Evolutionary conservation across 73 alveolate genomes (phyloP).

Genomic region (Blepharisma japonicum): DNA sequence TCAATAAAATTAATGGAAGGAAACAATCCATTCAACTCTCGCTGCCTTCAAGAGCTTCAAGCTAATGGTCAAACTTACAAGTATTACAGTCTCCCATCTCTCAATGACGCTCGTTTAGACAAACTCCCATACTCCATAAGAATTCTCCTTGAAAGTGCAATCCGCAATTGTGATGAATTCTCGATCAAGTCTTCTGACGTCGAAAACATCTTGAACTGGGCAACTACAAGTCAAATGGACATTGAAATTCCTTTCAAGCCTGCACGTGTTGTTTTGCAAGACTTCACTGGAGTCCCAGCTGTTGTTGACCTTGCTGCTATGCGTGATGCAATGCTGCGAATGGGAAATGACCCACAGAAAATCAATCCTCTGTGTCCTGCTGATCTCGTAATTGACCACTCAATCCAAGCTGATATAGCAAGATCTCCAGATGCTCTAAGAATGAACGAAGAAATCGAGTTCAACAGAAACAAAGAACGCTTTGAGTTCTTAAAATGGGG

Average conservation of each 20-base stretch:
- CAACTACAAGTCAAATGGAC: conserved; percentile 37
- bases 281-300: conserved; percentile 94
- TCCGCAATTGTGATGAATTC: conserved; percentile 81
- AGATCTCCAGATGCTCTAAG: conserved; percentile 69
- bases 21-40: conserved; percentile 22
- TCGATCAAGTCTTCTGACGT: conserved; percentile 68
- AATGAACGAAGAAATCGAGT: conserved; percentile 75
- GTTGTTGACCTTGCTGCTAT: conserved; percentile 90
- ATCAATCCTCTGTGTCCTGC: conserved; percentile 90
- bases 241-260: conserved; percentile 90
- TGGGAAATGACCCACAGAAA: conserved; percentile 72
- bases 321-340: conserved; percentile 88
- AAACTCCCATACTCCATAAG: conserved; percentile 68
- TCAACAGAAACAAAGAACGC: conserved; percentile 75
- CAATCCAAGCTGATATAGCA: conserved; percentile 79
- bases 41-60: background rate
- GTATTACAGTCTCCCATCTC: conserved; percentile 52
- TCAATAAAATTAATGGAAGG: background rate
- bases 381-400: conserved; percentile 85
- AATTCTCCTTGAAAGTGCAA: conserved; percentile 79
- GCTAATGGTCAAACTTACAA: conserved; percentile 18
- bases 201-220: conserved; percentile 82
- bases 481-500: conserved; percentile 93
- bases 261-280: conserved; percentile 83
- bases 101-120: conserved; percentile 65